Evolutionary conservation across 495 filamentous ascomycete genomes (phyloP).

Genomic region (Lepidopterella palustris): DNA sequence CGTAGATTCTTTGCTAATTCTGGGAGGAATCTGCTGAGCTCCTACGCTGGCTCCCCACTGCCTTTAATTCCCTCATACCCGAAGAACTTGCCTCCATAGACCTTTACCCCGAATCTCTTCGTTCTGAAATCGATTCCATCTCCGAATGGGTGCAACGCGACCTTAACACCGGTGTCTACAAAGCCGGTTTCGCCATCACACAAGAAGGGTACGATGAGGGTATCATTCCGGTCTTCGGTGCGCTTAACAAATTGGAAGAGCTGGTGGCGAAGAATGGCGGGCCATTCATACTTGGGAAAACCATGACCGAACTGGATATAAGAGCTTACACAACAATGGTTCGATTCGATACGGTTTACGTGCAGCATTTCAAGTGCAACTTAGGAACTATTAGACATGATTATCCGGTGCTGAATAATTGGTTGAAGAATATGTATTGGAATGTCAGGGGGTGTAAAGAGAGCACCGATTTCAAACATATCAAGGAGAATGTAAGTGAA

Average conservation of each 20-base stretch:
- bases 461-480: slow-evolving; percentile 42
- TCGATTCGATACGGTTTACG: slow-evolving; percentile 48
- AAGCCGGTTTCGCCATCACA: slow-evolving; percentile 46
- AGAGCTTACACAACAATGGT: slow-evolving; percentile 46
- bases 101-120: slow-evolving; percentile 44
- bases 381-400: slow-evolving; percentile 47
- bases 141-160: slow-evolving; percentile 42
- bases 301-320: slow-evolving; percentile 49
- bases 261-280: slow-evolving; percentile 40
- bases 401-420: slow-evolving; percentile 47
- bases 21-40: slow-evolving; percentile 45
- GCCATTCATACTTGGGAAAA: slow-evolving; percentile 43
- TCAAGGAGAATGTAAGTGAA: slow-evolving; percentile 50
- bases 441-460: slow-evolving; percentile 38
- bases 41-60: slow-evolving; percentile 45
- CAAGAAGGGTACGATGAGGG: slow-evolving; percentile 46
- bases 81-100: slow-evolving; percentile 29
- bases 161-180: slow-evolving; percentile 50
- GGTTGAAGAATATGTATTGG: slow-evolving; percentile 50
- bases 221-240: slow-evolving; percentile 43
- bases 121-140: slow-evolving; percentile 41
- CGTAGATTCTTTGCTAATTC: background rate
- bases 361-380: slow-evolving; percentile 55
- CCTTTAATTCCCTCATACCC: slow-evolving; percentile 43
- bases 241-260: slow-evolving; percentile 49